Evolutionary conservation across 495 filamentous ascomycete species (phyloP).

Genomic region (Venustampulla echinocandica): DNA sequence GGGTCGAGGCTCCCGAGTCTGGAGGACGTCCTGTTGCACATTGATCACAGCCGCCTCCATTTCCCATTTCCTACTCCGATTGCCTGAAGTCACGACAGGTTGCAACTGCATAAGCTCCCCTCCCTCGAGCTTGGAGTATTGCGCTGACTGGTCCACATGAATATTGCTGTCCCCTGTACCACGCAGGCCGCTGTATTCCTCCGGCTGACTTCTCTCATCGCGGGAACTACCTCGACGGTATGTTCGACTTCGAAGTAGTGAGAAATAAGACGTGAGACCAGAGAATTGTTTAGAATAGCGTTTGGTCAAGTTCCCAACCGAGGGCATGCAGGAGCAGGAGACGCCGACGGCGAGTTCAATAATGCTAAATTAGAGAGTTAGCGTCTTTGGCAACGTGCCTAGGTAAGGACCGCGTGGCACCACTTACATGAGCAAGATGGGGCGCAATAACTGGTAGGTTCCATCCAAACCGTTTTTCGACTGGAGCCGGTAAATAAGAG

Average conservation of each 20-base stretch:
- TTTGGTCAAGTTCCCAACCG: neutral
- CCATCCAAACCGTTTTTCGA: neutral
- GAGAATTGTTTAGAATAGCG: neutral
- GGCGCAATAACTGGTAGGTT: neutral
- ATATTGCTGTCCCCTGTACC: neutral
- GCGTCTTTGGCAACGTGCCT: neutral
- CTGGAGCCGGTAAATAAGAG: neutral
- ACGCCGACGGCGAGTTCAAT: slow-evolving; percentile 1
- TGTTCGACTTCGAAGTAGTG: neutral
- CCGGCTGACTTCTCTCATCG: neutral
- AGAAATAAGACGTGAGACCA: neutral
- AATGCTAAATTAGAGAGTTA: neutral
- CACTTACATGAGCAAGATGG: neutral
- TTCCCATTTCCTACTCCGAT: neutral
- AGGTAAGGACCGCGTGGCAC: neutral
- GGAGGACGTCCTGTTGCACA: neutral
- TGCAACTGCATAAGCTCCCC: neutral
- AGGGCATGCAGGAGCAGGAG: neutral
- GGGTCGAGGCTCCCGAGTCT: neutral
- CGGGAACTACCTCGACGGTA: neutral
- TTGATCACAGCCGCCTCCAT: neutral
- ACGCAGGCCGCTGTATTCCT: neutral
- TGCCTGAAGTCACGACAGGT: neutral
- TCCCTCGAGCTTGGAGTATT: neutral
- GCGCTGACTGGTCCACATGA: neutral